These are phyloP conservation scores for Ophiobolus disseminans DNA, from an alignment of 2,329 filamentous ascomycete genomes.

Conservation along the genomic window DNA sequence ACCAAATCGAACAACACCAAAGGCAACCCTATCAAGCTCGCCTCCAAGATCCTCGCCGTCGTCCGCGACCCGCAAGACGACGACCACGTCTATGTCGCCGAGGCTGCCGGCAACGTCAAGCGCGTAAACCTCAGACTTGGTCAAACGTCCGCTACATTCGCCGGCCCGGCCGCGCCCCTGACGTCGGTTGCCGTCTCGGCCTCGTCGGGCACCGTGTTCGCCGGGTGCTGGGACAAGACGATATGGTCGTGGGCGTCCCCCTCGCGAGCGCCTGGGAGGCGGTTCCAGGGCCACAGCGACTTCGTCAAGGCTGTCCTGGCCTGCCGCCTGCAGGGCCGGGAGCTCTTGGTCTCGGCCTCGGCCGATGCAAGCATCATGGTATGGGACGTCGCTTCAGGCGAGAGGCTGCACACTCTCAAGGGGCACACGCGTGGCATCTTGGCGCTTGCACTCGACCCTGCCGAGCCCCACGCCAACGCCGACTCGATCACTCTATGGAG, in stretches of 20 bases:
- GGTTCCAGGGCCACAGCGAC: constrained; percentile 80
- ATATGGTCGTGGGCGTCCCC: constrained; percentile 81
- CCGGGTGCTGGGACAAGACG: constrained; percentile 92
- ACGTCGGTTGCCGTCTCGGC: constrained; percentile 45
- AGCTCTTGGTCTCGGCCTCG: constrained; percentile 58
- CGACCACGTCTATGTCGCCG: constrained; percentile 76
- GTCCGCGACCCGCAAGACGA: constrained; percentile 69
- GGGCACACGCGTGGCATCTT: constrained; percentile 82
- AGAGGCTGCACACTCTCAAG: constrained; percentile 76
- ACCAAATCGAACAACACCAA: constrained; percentile 80
- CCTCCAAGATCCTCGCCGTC: constrained; percentile 85
- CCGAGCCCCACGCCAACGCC: constrained; percentile 28
- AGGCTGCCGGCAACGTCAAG: constrained; percentile 82
- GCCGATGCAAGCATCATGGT: constrained; percentile 66
- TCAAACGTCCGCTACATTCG: constrained; percentile 63
- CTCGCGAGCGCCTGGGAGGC: constrained; percentile 53
- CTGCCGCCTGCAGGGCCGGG: constrained; percentile 65
- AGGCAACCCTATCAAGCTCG: constrained; percentile 79
- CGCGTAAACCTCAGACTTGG: constrained; percentile 78
- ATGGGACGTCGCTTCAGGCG: constrained; percentile 76
- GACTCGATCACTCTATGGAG: constrained; percentile 69
- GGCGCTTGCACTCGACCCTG: constrained; percentile 76
- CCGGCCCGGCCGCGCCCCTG: constrained; percentile 79
- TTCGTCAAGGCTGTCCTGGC: constrained; percentile 86
- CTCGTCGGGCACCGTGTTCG: constrained; percentile 68